Evolutionary conservation across 2,329 filamentous ascomycete species (phyloP), one percentile per base, ranked within the genome.

Genomic region (Monosporascus sp.): DNA sequence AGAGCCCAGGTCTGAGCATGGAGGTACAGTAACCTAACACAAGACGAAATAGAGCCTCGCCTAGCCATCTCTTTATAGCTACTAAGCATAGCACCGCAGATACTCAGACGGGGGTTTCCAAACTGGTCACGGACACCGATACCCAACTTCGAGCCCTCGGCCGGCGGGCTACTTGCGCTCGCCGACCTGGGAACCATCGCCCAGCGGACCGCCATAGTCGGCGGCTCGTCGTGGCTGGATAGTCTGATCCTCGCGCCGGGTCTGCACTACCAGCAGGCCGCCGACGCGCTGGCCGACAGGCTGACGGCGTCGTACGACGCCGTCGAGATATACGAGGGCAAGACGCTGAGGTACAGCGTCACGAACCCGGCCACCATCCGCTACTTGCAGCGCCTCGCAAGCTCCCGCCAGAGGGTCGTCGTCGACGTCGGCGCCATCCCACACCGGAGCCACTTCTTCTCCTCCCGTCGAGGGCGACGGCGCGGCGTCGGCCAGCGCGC

Each of bases 201-300:
- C 6, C 70, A 78, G 47, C 75, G 81, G 6, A 85, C 82, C 2
- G 76, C 74, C 17, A 71, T 84, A 45, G 76, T 74, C 2, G 82
- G 82, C 25, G 80, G 78, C 3, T 78, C 80, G 1, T 77, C 75
- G 2, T 80, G 78, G 71, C 68, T 82, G 1, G 83, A 85, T 63
- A 70, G 70, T 7, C 70, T 86, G 11, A 70, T 85, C 14, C 72
- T 86, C 3, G 81, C 79, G 2, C 83, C 83, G 0, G 83, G 83
- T 0, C 62, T 85, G 49, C 83, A 86, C 65, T 79, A 78, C 58
- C 81, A 85, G 59, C 80, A 85, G 59, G 73, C 76, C 4, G 81
- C 80, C 9, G 72, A 80, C 14, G 72, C 74, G 1, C 67, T 85
- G 17, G 72, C 72, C 54, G 66, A 71, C 3, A 73, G 76, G 52